Evolutionary conservation across 2,329 filamentous ascomycete species (phyloP).

Genomic region (Pseudomassariella vexata): DNA sequence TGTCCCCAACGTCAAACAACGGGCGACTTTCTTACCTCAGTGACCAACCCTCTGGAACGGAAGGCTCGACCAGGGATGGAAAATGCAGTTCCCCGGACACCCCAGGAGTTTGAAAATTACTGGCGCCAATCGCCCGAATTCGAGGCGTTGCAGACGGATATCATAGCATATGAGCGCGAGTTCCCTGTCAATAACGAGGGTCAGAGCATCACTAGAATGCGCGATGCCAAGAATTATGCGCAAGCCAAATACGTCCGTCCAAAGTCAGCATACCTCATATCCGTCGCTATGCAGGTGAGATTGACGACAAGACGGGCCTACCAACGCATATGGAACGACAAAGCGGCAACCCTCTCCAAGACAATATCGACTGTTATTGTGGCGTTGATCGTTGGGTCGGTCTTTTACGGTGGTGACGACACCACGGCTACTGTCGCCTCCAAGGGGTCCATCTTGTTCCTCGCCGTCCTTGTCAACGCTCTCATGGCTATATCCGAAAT

Average conservation of each 20-base stretch:
- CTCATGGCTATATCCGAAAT: constrained; percentile 53
- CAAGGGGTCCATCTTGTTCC: constrained; percentile 53
- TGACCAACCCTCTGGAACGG: constrained; percentile 61
- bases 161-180: constrained; percentile 42
- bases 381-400: constrained; percentile 55
- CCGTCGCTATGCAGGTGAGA: constrained; percentile 45
- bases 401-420: constrained; percentile 49
- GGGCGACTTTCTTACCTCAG: constrained; percentile 63
- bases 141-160: constrained; percentile 35
- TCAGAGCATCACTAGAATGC: constrained; percentile 32
- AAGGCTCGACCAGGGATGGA: constrained; percentile 52
- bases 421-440: constrained; percentile 46
- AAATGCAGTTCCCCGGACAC: constrained; percentile 55
- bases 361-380: constrained; percentile 45
- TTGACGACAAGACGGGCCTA: constrained; percentile 46
- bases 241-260: constrained; percentile 49
- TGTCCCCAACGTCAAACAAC: constrained; percentile 64
- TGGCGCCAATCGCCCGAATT: constrained; percentile 42
- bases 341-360: constrained; percentile 38
- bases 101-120: constrained; percentile 59
- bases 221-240: constrained; percentile 40
- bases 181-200: constrained; percentile 35
- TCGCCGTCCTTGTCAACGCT: constrained; percentile 55
- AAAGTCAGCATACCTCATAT: constrained; percentile 54
- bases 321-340: constrained; percentile 47